Evolutionary conservation across 2,329 filamentous ascomycete species (phyloP).

Genomic region (Sporothrix inflata): DNA sequence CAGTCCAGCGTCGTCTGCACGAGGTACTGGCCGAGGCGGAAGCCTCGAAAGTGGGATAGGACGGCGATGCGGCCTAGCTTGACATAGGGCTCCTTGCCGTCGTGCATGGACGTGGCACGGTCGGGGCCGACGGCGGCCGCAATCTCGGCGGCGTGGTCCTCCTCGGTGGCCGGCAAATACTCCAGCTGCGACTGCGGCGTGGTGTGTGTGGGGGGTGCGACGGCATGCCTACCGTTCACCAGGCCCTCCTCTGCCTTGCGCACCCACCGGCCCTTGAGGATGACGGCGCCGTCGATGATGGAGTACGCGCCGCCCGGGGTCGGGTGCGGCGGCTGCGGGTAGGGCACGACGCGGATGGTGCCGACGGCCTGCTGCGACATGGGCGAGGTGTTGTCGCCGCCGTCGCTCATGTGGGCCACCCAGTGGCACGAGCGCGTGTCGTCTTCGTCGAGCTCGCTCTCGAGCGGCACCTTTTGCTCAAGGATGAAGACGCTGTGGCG

Average conservation of each 20-base stretch:
- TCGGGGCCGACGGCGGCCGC: constrained; percentile 41
- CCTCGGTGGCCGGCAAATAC: constrained; percentile 32
- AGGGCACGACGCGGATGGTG: constrained; percentile 79
- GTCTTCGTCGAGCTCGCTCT: constrained; percentile 79
- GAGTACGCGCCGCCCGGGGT: constrained; percentile 52
- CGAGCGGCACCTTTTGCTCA: constrained; percentile 61
- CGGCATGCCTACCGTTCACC: not conserved
- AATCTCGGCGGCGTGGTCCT: constrained; percentile 13
- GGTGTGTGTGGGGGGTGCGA: not conserved
- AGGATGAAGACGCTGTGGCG: constrained; percentile 63
- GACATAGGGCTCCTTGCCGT: constrained; percentile 73
- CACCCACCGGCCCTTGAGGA: constrained; percentile 33
- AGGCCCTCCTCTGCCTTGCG: constrained; percentile 36
- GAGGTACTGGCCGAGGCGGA: constrained; percentile 66
- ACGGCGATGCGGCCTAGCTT: constrained; percentile 82
- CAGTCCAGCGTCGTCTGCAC: constrained; percentile 71
- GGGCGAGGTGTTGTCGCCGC: constrained; percentile 44
- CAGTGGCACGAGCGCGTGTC: constrained; percentile 82
- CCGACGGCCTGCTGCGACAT: constrained; percentile 62
- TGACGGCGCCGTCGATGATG: constrained; percentile 46
- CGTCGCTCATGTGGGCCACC: constrained; percentile 71
- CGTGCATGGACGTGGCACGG: constrained; percentile 55
- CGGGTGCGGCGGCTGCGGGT: constrained; percentile 72
- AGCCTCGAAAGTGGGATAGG: constrained; percentile 64
- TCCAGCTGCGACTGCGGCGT: constrained; percentile 35